These are phyloP conservation scores for Citrus australasica DNA, from an alignment of 345 rosid genomes.

Conservation along the genomic window DNA sequence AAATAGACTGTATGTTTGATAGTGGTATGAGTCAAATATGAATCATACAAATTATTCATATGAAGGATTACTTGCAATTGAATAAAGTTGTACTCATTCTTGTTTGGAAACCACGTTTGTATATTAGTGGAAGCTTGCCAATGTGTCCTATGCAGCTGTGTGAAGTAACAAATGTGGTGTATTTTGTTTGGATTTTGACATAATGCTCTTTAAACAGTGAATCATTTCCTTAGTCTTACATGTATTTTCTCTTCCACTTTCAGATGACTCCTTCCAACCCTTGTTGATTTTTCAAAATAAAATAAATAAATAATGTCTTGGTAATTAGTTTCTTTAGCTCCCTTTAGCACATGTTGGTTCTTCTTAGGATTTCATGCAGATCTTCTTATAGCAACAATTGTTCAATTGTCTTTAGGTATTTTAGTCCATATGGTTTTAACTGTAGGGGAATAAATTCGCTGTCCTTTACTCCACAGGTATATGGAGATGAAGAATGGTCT, in stretches of 20 bases:
- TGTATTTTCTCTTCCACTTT: background rate
- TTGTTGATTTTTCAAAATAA: background rate
- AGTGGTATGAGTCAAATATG: background rate
- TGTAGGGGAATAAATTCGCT: constrained; percentile 16
- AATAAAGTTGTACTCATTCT: background rate
- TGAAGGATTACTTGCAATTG: background rate
- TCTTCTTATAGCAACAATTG: background rate
- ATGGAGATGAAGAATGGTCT: constrained; percentile 95
- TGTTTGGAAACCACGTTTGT: background rate
- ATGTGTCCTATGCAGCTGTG: background rate
- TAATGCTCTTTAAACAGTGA: background rate
- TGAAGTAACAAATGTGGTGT: background rate
- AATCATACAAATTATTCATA: background rate
- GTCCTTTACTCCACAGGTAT: constrained; percentile 40
- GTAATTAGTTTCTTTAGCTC: background rate
- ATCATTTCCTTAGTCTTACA: background rate
- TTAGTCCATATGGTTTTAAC: background rate
- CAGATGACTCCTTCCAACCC: background rate
- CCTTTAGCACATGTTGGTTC: background rate
- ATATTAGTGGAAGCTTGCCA: background rate
- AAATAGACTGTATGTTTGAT: background rate
- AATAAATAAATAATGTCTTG: background rate
- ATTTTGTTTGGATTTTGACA: background rate
- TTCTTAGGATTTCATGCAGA: background rate
- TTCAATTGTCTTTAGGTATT: background rate